These are phyloP conservation scores for Ceratorhiza oryzae-sativae DNA, from an alignment of 1,284 basidiomycete genomes.

Conservation along the genomic window DNA sequence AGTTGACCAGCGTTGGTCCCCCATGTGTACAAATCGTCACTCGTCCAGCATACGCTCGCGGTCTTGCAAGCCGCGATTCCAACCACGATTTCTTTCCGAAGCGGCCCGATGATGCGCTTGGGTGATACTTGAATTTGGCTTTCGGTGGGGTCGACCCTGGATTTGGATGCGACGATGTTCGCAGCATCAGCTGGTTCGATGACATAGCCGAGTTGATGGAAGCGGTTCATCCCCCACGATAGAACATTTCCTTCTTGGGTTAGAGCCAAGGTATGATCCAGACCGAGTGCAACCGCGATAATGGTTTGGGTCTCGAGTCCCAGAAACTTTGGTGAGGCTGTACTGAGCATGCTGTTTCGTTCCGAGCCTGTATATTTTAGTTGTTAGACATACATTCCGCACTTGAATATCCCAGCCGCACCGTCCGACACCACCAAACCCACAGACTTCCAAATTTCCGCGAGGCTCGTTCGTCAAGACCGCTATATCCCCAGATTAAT, in stretches of 20 bases:
- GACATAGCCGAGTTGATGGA: conserved; percentile 87
- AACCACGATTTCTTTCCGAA: conserved; percentile 81
- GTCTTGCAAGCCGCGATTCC: conserved; percentile 90
- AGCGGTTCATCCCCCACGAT: conserved; percentile 91
- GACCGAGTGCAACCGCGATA: conserved; percentile 80
- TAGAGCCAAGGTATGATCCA: conserved; percentile 92
- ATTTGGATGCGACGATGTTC: conserved; percentile 18
- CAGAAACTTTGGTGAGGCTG: conserved; percentile 66
- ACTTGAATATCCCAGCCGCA: conserved; percentile 45
- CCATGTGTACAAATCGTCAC: conserved; percentile 90
- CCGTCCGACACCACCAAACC: conserved; percentile 86
- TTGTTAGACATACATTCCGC: not conserved
- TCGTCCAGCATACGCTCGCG: conserved; percentile 91
- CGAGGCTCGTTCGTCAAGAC: conserved; percentile 76
- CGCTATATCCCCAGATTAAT: conserved; percentile 51
- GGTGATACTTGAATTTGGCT: conserved; percentile 75
- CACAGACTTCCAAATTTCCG: conserved; percentile 83
- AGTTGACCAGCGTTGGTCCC: conserved; percentile 95
- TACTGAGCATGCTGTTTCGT: conserved; percentile 82
- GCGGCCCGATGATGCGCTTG: conserved; percentile 73
- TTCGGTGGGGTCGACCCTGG: conserved; percentile 26
- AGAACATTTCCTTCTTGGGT: conserved; percentile 83
- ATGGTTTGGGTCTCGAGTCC: conserved; percentile 60
- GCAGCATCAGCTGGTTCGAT: conserved; percentile 62
- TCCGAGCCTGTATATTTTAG: conserved; percentile 65